Conservation (phyloP, 1,139 yeast genomes). For the Blastobotrys proliferans region DNA sequence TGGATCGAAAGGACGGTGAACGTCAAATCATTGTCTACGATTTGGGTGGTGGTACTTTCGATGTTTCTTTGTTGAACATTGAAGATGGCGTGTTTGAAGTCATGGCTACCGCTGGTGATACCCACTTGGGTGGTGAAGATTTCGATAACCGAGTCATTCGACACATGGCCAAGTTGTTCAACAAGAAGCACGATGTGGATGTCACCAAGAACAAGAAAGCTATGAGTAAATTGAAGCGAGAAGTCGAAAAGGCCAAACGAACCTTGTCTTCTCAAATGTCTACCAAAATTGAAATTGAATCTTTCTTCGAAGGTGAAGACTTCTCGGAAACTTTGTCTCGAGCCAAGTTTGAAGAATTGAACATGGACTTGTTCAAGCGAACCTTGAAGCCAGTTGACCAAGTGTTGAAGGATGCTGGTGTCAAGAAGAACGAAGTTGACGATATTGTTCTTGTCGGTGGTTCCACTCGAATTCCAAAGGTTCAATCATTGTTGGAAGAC, state of each 20-base stretch:
- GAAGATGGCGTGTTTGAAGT: conserved; percentile 90
- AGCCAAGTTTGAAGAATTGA: conserved; percentile 98
- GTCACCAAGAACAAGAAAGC: conserved; percentile 92
- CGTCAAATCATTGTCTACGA: conserved; percentile 82
- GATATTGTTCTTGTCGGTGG: conserved; percentile 99
- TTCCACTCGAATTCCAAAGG: conserved; percentile 98
- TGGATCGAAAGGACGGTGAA: conserved; percentile 73
- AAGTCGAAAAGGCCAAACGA: conserved; percentile 99
- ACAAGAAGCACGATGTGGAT: conserved; percentile 94
- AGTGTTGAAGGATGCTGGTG: conserved; percentile 93
- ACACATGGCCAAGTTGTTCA: conserved; percentile 92
- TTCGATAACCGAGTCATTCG: conserved; percentile 94
- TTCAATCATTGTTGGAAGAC: conserved; percentile 94
- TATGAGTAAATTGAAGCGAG: conserved; percentile 96
- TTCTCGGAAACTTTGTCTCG: conserved; percentile 96
- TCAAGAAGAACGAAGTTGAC: conserved; percentile 82
- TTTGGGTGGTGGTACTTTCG: conserved; percentile 99
- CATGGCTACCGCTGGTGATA: conserved; percentile 99
- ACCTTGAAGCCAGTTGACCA: conserved; percentile 97
- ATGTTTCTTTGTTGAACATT: conserved; percentile 92
- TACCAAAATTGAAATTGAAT: conserved; percentile 95
- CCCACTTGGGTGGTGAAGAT: conserved; percentile 99
- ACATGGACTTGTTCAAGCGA: conserved; percentile 92
- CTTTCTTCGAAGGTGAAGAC: conserved; percentile 93
- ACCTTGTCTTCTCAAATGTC: conserved; percentile 95